phyloP scores from a whole-genome alignment of 345 rosid genomes.

The Hevea brasiliensis region DNA sequence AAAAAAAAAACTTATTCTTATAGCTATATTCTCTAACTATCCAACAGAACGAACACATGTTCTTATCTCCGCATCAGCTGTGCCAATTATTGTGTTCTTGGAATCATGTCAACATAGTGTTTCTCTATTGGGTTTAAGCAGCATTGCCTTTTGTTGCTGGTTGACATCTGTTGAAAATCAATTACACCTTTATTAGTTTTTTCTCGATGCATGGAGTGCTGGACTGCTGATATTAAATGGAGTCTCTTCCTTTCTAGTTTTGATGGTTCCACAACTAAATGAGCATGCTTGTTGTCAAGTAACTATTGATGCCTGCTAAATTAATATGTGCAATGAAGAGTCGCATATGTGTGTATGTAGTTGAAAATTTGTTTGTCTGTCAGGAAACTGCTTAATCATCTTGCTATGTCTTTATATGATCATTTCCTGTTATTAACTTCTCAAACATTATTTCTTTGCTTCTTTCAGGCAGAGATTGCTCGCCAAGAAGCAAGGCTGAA shows the following conservation, averaged over 20 bases:
- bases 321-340: background rate
- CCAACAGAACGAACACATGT: too few species aligned
- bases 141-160: background rate
- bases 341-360: background rate
- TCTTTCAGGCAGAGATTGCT: slow-evolving; percentile 75
- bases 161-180: background rate
- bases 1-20: too few species aligned
- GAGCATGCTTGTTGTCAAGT: background rate
- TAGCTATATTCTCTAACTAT: too few species aligned
- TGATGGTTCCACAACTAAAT: background rate
- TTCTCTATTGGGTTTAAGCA: background rate
- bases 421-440: background rate
- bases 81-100: background rate
- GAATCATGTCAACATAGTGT: background rate
- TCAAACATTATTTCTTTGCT: background rate
- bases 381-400: background rate
- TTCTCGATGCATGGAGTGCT: background rate
- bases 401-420: background rate
- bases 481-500: slow-evolving; percentile 93
- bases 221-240: background rate
- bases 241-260: background rate
- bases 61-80: too few species aligned
- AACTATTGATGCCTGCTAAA: background rate
- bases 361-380: background rate
- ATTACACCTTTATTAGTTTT: background rate